phyloP scores from a whole-genome alignment of 192 early-diverging fungal species.

The Nowakowskiella sp. region DNA sequence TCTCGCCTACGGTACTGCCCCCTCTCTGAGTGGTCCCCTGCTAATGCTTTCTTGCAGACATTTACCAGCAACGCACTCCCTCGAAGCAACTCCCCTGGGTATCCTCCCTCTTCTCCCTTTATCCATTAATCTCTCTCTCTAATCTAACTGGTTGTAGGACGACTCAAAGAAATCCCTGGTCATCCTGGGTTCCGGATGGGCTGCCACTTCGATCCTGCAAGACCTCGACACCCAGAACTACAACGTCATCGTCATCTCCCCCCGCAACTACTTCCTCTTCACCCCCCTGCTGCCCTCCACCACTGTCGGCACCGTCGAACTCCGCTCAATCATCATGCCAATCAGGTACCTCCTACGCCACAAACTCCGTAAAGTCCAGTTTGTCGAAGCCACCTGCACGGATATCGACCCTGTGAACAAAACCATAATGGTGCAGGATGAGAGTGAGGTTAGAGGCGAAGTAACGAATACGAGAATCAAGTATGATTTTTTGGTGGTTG shows the following conservation, averaged over 20 bases:
- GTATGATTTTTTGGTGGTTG: conserved; percentile 73
- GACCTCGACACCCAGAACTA: conserved; percentile 68
- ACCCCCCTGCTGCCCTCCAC: conserved; percentile 61
- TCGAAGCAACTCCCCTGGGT: no score
- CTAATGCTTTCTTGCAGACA: no score
- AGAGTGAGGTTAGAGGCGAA: conserved; percentile 52
- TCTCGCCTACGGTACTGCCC: no score
- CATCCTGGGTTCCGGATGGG: conserved; percentile 41
- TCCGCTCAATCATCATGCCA: conserved; percentile 79
- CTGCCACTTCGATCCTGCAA: conserved; percentile 53
- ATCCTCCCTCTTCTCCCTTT: no score
- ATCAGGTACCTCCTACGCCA: conserved; percentile 79
- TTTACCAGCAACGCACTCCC: no score
- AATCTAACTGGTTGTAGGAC: no score
- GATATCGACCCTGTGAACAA: conserved; percentile 78
- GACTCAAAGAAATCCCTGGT: conserved; percentile 43
- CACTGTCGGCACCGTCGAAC: conserved; percentile 84
- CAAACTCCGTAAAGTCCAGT: conserved; percentile 75
- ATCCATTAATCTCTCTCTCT: no score
- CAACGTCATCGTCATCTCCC: conserved; percentile 50
- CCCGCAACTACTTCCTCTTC: conserved; percentile 84
- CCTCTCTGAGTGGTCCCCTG: no score
- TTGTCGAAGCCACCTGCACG: conserved; percentile 85
- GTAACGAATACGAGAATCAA: conserved; percentile 46
- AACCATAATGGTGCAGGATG: conserved; percentile 68